Percentiles rank a stretch among this genome's conserved stretches.
Conservation (phyloP, 306 rosid species). For the Inga leiocalycina region DNA sequence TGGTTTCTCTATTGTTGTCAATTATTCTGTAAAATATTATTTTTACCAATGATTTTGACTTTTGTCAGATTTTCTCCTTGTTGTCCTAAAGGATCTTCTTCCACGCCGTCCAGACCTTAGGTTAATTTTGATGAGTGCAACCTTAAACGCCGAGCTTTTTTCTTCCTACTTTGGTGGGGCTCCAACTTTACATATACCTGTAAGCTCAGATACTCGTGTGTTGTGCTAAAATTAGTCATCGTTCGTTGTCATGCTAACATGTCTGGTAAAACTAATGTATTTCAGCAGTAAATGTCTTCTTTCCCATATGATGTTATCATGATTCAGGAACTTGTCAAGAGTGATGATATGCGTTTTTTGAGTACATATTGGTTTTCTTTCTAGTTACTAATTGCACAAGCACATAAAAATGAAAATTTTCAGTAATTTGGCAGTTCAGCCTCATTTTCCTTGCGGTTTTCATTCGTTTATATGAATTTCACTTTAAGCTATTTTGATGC, state of each 20-base stretch:
- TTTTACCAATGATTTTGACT: constrained; percentile 26
- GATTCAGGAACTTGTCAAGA: constrained; percentile 24
- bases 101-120: constrained; percentile 86
- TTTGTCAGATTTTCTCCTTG: constrained; percentile 94
- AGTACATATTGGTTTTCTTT: constrained; percentile 28
- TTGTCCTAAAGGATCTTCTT: constrained; percentile 95
- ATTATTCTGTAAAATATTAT: constrained; percentile 31
- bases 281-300: neutral
- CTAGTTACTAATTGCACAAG: constrained; percentile 16
- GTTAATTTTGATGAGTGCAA: constrained; percentile 96
- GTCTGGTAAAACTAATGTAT: constrained; percentile 19
- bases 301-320: constrained; percentile 20
- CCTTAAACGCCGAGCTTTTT: constrained; percentile 91
- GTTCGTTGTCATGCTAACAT: constrained; percentile 11
- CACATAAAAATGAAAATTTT: constrained; percentile 11
- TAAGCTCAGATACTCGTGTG: constrained; percentile 43
- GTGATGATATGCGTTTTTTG: constrained; percentile 15
- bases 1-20: constrained; percentile 19
- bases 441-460: neutral
- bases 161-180: constrained; percentile 84
- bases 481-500: constrained; percentile 22
- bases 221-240: neutral
- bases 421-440: constrained; percentile 15
- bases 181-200: constrained; percentile 79
- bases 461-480: neutral